A percentile compares a stretch with the other conserved stretches of the same genome.
phyloP scores from a whole-genome alignment of 208 protist species.

The Leishmania tarentolae region DNA sequence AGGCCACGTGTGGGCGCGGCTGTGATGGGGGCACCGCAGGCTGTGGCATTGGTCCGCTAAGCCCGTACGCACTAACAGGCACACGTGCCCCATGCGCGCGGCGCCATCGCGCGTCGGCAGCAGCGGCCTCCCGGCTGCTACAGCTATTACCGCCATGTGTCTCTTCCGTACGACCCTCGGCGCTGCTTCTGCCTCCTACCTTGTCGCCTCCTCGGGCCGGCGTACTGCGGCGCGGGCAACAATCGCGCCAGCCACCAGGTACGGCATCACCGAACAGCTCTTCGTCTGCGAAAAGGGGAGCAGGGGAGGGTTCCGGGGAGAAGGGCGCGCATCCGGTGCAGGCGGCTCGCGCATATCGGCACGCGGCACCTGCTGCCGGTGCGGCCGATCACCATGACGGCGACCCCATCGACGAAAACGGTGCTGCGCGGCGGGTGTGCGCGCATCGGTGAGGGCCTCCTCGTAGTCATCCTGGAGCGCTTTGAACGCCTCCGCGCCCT shows the following conservation, averaged over 20 bases:
- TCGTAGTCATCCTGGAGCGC: slow-evolving; percentile 95
- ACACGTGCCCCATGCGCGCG: slow-evolving; percentile 65
- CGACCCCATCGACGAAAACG: not conserved
- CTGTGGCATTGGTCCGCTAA: slow-evolving; percentile 8
- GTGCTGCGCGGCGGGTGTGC: not conserved
- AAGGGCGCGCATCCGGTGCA: not conserved
- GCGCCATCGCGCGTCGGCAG: slow-evolving; percentile 50
- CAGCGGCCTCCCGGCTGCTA: not conserved
- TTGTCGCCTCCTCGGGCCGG: not conserved
- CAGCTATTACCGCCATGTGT: not conserved
- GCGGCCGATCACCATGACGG: not conserved
- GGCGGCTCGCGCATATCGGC: slow-evolving; percentile 31
- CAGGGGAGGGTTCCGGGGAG: slow-evolving; percentile 2
- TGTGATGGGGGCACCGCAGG: not conserved
- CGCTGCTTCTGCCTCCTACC: not conserved
- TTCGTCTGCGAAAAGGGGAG: slow-evolving; percentile 53
- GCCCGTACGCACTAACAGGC: slow-evolving; percentile 67
- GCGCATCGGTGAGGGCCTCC: slow-evolving; percentile 77
- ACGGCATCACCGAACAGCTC: slow-evolving; percentile 61
- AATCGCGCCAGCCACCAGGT: slow-evolving; percentile 42
- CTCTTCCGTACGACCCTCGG: not conserved
- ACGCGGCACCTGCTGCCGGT: slow-evolving; percentile 26
- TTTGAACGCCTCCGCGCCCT: slow-evolving; percentile 83
- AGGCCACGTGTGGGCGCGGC: not conserved
- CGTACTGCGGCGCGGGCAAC: slow-evolving; percentile 16